Evolutionary conservation across 495 filamentous ascomycete species (phyloP).

Genomic region (Tuber microsphaerosporum): DNA sequence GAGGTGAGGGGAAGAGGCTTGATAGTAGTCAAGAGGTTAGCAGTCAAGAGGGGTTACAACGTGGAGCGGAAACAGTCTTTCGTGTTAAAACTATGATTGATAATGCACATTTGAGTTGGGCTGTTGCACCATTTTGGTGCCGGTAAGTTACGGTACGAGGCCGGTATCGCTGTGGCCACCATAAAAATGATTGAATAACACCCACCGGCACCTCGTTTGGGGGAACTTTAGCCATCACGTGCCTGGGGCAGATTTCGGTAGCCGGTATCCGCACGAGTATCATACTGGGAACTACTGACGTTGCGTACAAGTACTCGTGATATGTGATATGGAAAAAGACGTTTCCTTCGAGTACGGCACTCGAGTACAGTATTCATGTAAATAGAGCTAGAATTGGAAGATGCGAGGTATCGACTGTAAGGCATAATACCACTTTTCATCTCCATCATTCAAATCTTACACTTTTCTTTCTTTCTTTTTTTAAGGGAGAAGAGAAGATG

Average conservation of each 20-base stretch:
- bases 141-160: background rate
- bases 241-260: background rate
- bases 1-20: background rate
- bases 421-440: background rate
- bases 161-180: too few relatives aligned
- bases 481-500: background rate
- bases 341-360: background rate
- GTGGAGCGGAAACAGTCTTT: background rate
- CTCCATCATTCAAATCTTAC: background rate
- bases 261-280: background rate
- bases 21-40: too few relatives aligned
- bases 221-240: background rate
- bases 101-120: background rate
- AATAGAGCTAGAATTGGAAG: background rate
- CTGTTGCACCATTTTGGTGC: background rate
- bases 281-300: background rate
- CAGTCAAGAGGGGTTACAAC: background rate
- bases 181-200: background rate
- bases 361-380: background rate
- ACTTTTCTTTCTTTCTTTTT: background rate
- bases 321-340: too few relatives aligned
- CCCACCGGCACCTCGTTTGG: background rate
- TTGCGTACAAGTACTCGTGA: too few relatives aligned
- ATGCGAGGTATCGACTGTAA: background rate
- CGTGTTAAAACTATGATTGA: background rate